phyloP scores from a whole-genome alignment of 768 basidiomycete genomes.

The Pleurotus tuoliensis region DNA sequence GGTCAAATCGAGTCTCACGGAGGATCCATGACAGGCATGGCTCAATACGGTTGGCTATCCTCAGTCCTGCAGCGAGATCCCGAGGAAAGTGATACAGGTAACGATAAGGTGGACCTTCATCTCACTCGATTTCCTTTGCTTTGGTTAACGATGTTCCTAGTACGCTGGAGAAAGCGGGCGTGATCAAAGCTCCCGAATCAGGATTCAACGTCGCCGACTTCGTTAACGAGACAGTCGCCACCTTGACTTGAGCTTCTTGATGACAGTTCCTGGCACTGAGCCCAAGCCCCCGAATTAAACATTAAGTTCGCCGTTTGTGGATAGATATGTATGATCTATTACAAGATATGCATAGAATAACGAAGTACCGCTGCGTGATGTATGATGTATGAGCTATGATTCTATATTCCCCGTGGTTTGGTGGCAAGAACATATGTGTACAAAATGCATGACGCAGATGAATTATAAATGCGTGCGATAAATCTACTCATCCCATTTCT shows the following conservation, averaged over 20 bases:
- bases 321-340: too few relatives aligned
- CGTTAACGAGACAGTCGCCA: slow-evolving; percentile 51
- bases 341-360: too few relatives aligned
- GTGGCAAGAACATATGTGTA: too few relatives aligned
- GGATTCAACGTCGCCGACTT: slow-evolving; percentile 57
- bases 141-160: slow-evolving; percentile 30
- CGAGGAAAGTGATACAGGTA: slow-evolving; percentile 58
- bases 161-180: slow-evolving; percentile 72
- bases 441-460: too few relatives aligned
- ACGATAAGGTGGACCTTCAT: slow-evolving; percentile 57
- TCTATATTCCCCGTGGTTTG: too few relatives aligned
- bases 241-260: slow-evolving; percentile 31
- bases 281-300: too few relatives aligned
- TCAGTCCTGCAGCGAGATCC: slow-evolving; percentile 57
- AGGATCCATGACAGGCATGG: slow-evolving; percentile 59
- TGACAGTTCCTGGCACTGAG: too few relatives aligned
- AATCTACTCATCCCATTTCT: too few relatives aligned
- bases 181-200: slow-evolving; percentile 52
- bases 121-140: background rate
- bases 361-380: too few relatives aligned
- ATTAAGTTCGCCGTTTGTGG: too few relatives aligned
- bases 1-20: background rate
- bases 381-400: too few relatives aligned
- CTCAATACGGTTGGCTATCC: slow-evolving; percentile 77
- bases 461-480: too few relatives aligned